A percentile compares a stretch with the other conserved stretches of the same genome.
phyloP scores from a whole-genome alignment of 2,329 filamentous ascomycete genomes.

The Daldinia sp. region DNA sequence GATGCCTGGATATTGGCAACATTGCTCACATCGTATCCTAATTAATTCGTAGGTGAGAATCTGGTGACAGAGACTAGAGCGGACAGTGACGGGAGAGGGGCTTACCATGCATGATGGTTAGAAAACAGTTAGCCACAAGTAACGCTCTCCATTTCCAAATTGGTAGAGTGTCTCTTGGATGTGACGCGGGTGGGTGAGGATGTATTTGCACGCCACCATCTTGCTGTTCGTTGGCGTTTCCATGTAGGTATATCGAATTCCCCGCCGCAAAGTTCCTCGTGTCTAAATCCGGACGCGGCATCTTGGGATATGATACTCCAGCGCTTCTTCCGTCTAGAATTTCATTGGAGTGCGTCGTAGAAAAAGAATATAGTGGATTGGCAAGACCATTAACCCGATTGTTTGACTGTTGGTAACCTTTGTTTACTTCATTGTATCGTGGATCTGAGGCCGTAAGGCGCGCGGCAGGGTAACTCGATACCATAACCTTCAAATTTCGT shows the following conservation, averaged over 20 bases:
- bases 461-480: background rate
- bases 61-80: background rate
- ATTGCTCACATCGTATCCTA: slow-evolving; percentile 59
- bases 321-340: background rate
- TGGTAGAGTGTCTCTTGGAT: slow-evolving; percentile 31
- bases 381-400: background rate
- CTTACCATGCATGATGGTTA: slow-evolving; percentile 44
- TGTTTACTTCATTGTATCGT: background rate
- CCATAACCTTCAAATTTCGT: background rate
- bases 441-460: background rate
- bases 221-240: background rate
- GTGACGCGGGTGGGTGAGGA: background rate
- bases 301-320: background rate
- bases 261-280: background rate
- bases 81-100: background rate
- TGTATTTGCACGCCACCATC: background rate
- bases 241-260: background rate
- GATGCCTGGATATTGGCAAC: slow-evolving; percentile 68
- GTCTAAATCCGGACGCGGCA: background rate
- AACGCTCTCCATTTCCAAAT: slow-evolving; percentile 42
- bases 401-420: background rate
- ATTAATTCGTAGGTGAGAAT: background rate
- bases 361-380: background rate
- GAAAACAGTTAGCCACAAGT: slow-evolving; percentile 41
- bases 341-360: background rate